Percentiles rank a stretch among this genome's conserved stretches.
Conservation (phyloP, 805 yeast genomes). For the Ogataea chonburiensis region DNA sequence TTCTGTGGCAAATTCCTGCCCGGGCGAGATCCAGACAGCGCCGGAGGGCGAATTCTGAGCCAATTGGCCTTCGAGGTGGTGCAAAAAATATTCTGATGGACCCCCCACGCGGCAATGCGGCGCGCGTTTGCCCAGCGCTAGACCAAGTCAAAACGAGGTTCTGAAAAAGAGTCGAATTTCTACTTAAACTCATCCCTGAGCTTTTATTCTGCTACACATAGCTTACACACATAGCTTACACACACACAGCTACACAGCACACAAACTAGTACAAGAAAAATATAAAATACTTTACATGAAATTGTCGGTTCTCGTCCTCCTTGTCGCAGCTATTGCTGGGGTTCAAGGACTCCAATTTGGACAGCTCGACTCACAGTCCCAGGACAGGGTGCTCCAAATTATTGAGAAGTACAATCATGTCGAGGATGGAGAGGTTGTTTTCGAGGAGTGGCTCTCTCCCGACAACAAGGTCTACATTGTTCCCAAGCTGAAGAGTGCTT, state of each 20-base stretch:
- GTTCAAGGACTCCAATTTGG: constrained; percentile 12
- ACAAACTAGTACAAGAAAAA: too few species aligned
- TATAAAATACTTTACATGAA: constrained; percentile 13
- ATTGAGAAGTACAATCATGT: constrained; percentile 24
- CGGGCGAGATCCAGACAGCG: constrained; percentile 41
- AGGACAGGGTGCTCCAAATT: constrained; percentile 16
- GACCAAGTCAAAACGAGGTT: constrained; percentile 2
- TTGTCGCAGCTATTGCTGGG: constrained; percentile 12
- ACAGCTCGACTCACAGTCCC: constrained; percentile 11
- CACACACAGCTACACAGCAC: constrained; percentile 1
- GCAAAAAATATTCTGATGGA: constrained; percentile 16
- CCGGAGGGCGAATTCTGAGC: constrained; percentile 42
- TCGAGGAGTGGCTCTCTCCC: constrained; percentile 31
- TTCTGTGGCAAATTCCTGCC: constrained; percentile 68
- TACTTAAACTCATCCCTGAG: constrained; percentile 3
- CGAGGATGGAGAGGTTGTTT: constrained; percentile 15
- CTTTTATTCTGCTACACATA: constrained; percentile 9
- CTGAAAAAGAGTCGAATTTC: constrained; percentile 2
- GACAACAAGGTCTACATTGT: constrained; percentile 25
- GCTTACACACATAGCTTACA: constrained; percentile 10
- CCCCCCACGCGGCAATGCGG: constrained; percentile 13
- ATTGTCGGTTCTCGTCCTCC: constrained; percentile 14
- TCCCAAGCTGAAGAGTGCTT: constrained; percentile 17
- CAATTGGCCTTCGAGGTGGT: constrained; percentile 45
- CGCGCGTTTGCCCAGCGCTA: constrained; percentile 12